Conservation (phyloP, 345 rosid species). For the Dipteronia sinensis region DNA sequence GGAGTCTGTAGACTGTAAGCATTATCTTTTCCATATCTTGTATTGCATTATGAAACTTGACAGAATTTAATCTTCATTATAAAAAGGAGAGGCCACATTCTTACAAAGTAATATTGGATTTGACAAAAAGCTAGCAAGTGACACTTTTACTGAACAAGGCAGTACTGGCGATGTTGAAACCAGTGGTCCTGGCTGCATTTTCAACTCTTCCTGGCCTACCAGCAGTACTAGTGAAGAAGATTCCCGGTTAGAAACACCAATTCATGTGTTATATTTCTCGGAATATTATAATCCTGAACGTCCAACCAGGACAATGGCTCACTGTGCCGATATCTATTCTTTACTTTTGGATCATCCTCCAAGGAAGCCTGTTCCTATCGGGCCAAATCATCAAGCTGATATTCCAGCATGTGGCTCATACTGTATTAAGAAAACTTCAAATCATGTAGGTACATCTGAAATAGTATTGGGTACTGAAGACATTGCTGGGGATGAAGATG, state of each 20-base stretch:
- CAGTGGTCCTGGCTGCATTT: conserved; percentile 22
- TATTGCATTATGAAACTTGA: neutral
- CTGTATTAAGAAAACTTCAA: neutral
- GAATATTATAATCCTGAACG: conserved; percentile 32
- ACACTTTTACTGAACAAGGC: conserved; percentile 16
- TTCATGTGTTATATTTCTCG: conserved; percentile 21
- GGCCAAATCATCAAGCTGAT: conserved; percentile 71
- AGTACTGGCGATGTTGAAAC: conserved; percentile 22
- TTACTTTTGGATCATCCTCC: conserved; percentile 39
- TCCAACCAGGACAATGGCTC: conserved; percentile 28
- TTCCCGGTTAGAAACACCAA: conserved; percentile 25
- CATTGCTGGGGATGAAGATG: conserved; percentile 23
- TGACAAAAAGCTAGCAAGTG: conserved; percentile 27
- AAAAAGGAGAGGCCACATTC: conserved; percentile 27
- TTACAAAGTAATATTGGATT: conserved; percentile 1
- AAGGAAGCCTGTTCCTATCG: conserved; percentile 52
- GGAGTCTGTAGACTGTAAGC: neutral
- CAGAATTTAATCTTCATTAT: conserved; percentile 9
- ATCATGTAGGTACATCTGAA: conserved; percentile 17
- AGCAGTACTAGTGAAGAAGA: conserved; percentile 38
- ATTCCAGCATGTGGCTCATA: conserved; percentile 46
- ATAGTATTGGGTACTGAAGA: conserved; percentile 11
- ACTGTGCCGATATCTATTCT: conserved; percentile 33
- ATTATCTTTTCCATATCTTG: neutral
- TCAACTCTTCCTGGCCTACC: conserved; percentile 30